Evolutionary conservation across 345 rosid genomes (phyloP), one percentile per base, ranked within the genome.

Genomic region (Arabidopsis arenosa): DNA sequence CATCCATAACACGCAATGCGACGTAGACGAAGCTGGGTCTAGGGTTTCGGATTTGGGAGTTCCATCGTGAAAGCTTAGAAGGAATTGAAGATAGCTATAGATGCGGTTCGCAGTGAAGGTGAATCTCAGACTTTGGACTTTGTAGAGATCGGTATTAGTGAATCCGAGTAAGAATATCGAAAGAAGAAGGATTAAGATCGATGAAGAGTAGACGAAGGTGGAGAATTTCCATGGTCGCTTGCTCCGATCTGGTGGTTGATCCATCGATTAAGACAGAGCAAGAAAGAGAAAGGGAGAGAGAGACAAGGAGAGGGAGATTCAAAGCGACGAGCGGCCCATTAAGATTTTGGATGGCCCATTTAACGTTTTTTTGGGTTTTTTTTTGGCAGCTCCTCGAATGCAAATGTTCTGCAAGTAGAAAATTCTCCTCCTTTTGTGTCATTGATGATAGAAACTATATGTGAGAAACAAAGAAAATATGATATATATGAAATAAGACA

Each of bases 1-100:
- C 96, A 91, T 91, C 93, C 97, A 93, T 62, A 89, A 78, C 49
- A 93, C 88, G 80, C 98, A 91, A n/a, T 36, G 75, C 4, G 90
- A 69, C 1, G 84, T 68, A 8, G 66, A 15, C 6, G 81, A 63
- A 35, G 26, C 37, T 56, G 75, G 35, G 36, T 70, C 72, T 47
- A 32, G 44, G 23, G 47, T 63, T 48, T 69, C 51, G 64, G 79
- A 73, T 7, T 68, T 40, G 13, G 51, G 73, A 17, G 15, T 33
- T 35, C 12, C 33, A 41, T 40, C 3, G 74, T 72, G 36, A 61
- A 80, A 75, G 23, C 76, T 30, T 39, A 76, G 10, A 61, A 79
- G 62, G 18, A 73, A 74, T 28, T 64, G 84, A 21, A 80, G 75
- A 66, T 37, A 9, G 77, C 43, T 28, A 14, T 6, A 54, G 63